phyloP scores from a whole-genome alignment of 2,329 filamentous ascomycete genomes.

The Chaetomium globosum region DNA sequence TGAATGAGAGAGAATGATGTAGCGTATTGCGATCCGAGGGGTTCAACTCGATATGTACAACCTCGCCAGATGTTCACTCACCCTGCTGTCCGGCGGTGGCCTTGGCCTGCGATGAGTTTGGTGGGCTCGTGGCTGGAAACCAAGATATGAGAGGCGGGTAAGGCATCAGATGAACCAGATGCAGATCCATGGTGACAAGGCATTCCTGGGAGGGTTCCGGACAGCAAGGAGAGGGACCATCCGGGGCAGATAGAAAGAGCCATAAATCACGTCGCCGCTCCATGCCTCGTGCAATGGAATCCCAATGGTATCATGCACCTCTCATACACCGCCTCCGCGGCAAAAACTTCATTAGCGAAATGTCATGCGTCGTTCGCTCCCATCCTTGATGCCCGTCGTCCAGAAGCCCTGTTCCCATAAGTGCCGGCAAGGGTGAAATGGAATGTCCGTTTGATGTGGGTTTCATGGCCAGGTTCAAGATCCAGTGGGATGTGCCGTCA shows the following conservation, averaged over 20 bases:
- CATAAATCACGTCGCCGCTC: constrained; percentile 34
- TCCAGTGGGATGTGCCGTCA: constrained; percentile 15
- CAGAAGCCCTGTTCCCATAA: constrained; percentile 20
- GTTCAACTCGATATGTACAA: constrained; percentile 55
- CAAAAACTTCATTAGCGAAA: constrained; percentile 35
- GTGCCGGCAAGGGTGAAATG: constrained; percentile 3
- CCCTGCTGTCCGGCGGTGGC: constrained; percentile 56
- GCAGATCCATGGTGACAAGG: constrained; percentile 36
- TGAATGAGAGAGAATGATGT: constrained; percentile 30
- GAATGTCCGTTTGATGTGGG: constrained; percentile 17
- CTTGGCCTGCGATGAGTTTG: constrained; percentile 42
- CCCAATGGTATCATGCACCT: constrained; percentile 35
- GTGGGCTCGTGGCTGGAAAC: constrained; percentile 30
- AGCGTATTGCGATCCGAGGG: constrained; percentile 42
- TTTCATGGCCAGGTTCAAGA: constrained; percentile 18
- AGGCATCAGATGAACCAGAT: constrained; percentile 19
- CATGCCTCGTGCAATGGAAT: constrained; percentile 37
- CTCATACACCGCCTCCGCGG: constrained; percentile 15
- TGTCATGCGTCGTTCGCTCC: constrained; percentile 21
- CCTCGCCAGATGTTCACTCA: constrained; percentile 50
- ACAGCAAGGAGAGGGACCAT: constrained; percentile 46
- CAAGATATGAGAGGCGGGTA: constrained; percentile 27
- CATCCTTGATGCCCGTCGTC: constrained; percentile 22
- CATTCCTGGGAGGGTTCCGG: constrained; percentile 42
- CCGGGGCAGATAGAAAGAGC: constrained; percentile 34